Evolutionary conservation across 768 basidiomycete genomes (phyloP), one percentile per base, ranked within the genome.

Genomic region (Chalciporus sphaerocephalus): DNA sequence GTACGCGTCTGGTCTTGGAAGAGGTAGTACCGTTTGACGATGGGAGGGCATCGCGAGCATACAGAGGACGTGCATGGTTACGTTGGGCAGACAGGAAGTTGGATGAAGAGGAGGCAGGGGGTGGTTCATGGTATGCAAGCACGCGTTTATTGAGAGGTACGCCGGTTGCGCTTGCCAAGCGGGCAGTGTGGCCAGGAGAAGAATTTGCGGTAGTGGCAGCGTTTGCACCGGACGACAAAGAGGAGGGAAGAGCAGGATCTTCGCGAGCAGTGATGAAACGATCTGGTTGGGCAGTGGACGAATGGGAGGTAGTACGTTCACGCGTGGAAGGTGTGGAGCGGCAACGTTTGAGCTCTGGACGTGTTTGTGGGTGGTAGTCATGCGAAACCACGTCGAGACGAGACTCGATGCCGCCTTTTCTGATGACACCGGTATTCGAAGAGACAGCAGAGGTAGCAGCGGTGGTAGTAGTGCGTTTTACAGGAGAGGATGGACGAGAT

Each of bases 41-140:
- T 1, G 82, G 71, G 18, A 87, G 63, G 1, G 80, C 71, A 0
- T 83, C 80, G 10, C 85, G 79, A 5, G 83, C 79, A 53, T 87
- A 89, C 9, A 89, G 75, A 1, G 92, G 87, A 10, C 79, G 75
- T 1, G 81, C 91, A 44, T 78, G 83, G 60, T 85, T 85, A 40
- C 87, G 85, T 55, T 87, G 92, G 54, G 83, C 77, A 15, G 81
- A 74, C 20, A 93, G 79, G 5, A 83, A 80, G 1, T 76, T 78
- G 54, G 92, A 87, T 2, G 87, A 84, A 2, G 85, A 84, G 0
- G 92, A 80, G 0, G 81, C 62, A 2, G 92, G 87, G 0, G 93
- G 92, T 13, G 81, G 81, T 60, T 93, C 91, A 61, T 91, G 86
- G 65, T 92, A 96, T 5, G 87, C 84, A 6, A 96, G 77, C 40